Evolutionary conservation across 805 yeast species (phyloP), one percentile per base, ranked within the genome.

Genomic region (Starmerella scarabaei): DNA sequence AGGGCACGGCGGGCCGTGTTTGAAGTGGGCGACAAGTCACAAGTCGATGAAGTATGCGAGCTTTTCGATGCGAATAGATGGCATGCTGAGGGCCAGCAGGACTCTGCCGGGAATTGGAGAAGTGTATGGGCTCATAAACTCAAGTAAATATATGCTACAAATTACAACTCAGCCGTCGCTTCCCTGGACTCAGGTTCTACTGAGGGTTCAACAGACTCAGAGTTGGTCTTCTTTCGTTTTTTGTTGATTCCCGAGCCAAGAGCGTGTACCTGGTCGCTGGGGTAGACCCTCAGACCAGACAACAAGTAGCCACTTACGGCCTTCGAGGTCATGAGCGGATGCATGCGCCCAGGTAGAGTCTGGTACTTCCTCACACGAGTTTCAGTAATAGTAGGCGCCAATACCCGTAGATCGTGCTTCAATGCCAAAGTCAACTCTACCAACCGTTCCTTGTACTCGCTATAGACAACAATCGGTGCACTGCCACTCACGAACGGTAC

Each of bases 271-370:
- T 74, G 73, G 26, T 71, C 78, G 34, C 67, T 61, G 2, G 95
- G 94, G 38, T 75, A 63, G 0, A 91, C 96, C 36, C 81, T 68
- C 14, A 81, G 72, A 3, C 88, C 93, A 65, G 75, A 71, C 49
- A 85, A 63, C 2, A 91, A 57, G 57, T 75, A 88, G 0, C 99
- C 99, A 26, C 96, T 97, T 42, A 80, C 86, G 5, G 94, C 85
- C 53, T 83, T 71, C 69, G 79, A 76, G 0, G 96, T 82, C 99
- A 91, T 91, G 44, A 77, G 56, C 0, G 99, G 99, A 59, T 91
- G 99, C 53, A 88, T 66, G 56, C 93, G 76, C 6, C 97, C 98
- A 16, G 93, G 83, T 21, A 88, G 74, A 3, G 96, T 84, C 64
- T 91, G 99, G 57, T 80, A 86, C 36, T 77, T 77, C 48, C 96